Evolutionary conservation across 805 yeast genomes (phyloP), one percentile per base, ranked within the genome.

Genomic region (Kuraishia floccosa): DNA sequence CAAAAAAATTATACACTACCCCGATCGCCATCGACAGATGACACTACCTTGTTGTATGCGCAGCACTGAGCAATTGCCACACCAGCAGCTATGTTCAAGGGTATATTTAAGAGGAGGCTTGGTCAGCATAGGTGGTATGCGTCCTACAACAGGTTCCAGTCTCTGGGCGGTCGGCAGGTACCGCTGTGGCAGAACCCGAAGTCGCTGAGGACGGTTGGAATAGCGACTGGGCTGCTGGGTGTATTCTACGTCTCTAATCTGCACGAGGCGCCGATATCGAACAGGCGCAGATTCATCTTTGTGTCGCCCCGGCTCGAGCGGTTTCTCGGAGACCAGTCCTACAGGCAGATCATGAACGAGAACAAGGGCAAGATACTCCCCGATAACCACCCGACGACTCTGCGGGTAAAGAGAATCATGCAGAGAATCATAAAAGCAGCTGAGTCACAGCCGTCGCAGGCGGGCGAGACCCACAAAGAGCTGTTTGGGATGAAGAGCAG

Each of bases 191-290:
- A 32, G n/a, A 18, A 12, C 28, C 31, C 27, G 19, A 25, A 14
- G 18, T 24, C 21, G 20, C 27, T 24, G 21, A 20, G 54, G 25
- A 45, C 52, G 27, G 37, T 54, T 1, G 60, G 52, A 4, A 44
- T 52, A 2, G 47, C 52, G 3, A 43, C 53, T 5, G 65, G 56
- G 13, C 51, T 52, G 0, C 41, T 59, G 7, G 50, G 53, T 1
- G 27, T 63, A 1, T 49, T 59, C 30, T 68, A 63, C 49, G 57
- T 63, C 18, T 62, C 77, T 19, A 65, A 77, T 40, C 58, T 83
- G 19, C 81, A 86, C 39, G 69, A 70, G 39, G 95, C 94, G 0
- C 96, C 96, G 1, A 77, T 78, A 17, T 76, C 94, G 1, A 72
- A 75, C 20, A 60, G 97, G 30, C 56, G 46, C 19, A 60, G 96